Evolutionary conservation across 768 basidiomycete genomes (phyloP), one percentile per base, ranked within the genome.

Genomic region (Russula sp.): DNA sequence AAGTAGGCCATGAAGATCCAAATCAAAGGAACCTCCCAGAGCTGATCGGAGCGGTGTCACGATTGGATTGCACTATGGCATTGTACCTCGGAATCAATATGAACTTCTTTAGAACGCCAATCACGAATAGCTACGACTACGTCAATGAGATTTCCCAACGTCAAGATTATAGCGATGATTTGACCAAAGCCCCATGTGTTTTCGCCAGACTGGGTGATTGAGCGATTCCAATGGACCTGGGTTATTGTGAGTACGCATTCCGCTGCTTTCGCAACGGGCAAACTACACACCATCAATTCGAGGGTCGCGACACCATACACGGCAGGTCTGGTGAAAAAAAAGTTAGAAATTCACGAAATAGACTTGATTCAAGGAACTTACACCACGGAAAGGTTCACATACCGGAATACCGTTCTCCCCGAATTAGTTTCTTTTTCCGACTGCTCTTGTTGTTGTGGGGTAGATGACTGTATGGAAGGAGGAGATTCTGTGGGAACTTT

Each of bases 181-280:
- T 64, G 63, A 11, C 59, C 63, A 44, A 64, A 64, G 16, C 59
- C 59, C 58, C 58, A 64, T 16, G 1, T 22, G 9, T 28, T 22
- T 56, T 64, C 59, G 11, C 63, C 63, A 40, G 53, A 16, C 24
- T 55, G 24, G 28, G 56, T 60, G 38, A 56, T 32, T n/a, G 2
- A 20, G 8, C 30, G 52, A 24, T 64, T 64, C 30, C 28, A 48
- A 28, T 44, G 48, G 36, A 64, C 59, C 63, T 64, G 30, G 36
- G 22, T 28, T 24, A 50, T 5, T 18, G 14, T 60, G 10, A 64
- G 63, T 40, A 50, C 20, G 20, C 28, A 9, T 50, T 55, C 36
- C 9, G 48, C 3, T 55, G 16, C 24, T 7, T 46, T 10, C n/a
- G 20, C 9, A 26, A 32, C 2, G 10, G 22, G 26, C 16, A 9